Base-by-base conservation (phyloP, 2,329 filamentous ascomycete species). In the Sarocladiaceae sp. region DNA sequence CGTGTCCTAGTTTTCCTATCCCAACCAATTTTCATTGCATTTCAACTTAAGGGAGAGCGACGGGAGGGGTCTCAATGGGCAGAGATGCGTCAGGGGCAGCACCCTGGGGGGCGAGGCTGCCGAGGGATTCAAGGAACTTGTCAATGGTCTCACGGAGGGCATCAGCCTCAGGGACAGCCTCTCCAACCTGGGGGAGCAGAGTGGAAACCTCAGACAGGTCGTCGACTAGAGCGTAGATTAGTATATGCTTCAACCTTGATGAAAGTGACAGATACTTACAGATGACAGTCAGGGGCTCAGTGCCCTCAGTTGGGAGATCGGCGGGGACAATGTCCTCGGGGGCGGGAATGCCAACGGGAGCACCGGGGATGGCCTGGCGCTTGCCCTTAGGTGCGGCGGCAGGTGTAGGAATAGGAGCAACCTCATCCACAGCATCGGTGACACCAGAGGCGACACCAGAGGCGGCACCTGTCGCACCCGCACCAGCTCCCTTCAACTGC, bases 261-360 rank as follows among this genome's bases (percentile, higher is more conserved):
- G n/a, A n/a, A n/a, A n/a, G n/a, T n/a, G 42, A 15, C 7, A 20
- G 7, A n/a, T 20, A 48, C 44, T 48, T 26, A 48, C 44, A 48
- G 44, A 48, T 48, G 17, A 48, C 44, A 28, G 44, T 48, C 26
- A 48, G 44, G 18, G 44, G 26, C 28, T 48, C 26, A 17, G 29
- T 31, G n/a, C 29, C 17, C 25, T 29, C 15, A 12, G 26, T 13
- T 20, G 44, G 44, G 3, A 35, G 44, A 35, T 18, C 15, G 13
- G 15, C 26, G 23, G 44, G 44, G 17, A 23, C 26, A n/a, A 48
- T 20, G 26, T 31, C 44, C 31, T 25, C 26, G 26, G 29, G 44
- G 4, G 44, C n/a, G 12, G 44, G 29, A 22, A 29, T 28, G 5
- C 6, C 4, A 29, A 47, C 22, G 10, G 26, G 42, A 25, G 4